phyloP scores from a whole-genome alignment of 1,139 yeast species.

The Lodderomyces pseudojiufengensis region DNA sequence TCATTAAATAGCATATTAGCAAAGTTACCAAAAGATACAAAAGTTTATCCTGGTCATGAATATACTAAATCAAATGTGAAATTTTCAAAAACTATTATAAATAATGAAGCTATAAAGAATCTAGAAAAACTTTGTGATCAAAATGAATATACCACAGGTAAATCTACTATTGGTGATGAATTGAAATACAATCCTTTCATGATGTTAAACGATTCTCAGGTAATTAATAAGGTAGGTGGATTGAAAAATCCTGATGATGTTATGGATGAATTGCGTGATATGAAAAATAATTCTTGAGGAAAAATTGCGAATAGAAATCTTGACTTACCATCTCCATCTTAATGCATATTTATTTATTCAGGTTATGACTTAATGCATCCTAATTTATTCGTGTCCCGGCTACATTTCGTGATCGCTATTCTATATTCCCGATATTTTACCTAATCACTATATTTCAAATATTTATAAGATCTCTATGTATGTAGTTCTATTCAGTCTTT shows the following conservation, averaged over 20 bases:
- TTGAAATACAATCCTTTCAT: constrained; percentile 82
- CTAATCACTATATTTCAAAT: too few species aligned
- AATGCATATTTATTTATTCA: constrained; percentile 1
- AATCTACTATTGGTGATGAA: constrained; percentile 82
- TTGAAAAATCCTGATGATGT: constrained; percentile 42
- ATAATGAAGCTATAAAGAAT: constrained; percentile 48
- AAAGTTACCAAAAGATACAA: constrained; percentile 61
- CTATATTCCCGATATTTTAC: too few species aligned
- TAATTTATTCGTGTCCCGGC: too few species aligned
- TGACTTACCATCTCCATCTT: background rate
- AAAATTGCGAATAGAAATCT: too few species aligned
- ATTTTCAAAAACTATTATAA: constrained; percentile 66
- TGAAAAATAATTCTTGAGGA: constrained; percentile 53
- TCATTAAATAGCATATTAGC: constrained; percentile 61
- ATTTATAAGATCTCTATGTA: too few species aligned
- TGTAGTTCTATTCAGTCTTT: too few species aligned
- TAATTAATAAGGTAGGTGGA: constrained; percentile 43
- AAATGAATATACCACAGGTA: constrained; percentile 78
- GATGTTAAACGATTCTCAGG: constrained; percentile 60
- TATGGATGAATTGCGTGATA: constrained; percentile 63
- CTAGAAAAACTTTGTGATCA: constrained; percentile 48
- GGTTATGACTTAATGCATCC: background rate
- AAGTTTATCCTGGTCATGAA: constrained; percentile 92
- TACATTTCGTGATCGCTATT: too few species aligned
- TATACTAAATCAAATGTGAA: constrained; percentile 79